A percentile compares a stretch with the other conserved stretches of the same genome.
Conservation (phyloP, 2,329 filamentous ascomycete genomes). For the Aureobasidium sp. region DNA sequence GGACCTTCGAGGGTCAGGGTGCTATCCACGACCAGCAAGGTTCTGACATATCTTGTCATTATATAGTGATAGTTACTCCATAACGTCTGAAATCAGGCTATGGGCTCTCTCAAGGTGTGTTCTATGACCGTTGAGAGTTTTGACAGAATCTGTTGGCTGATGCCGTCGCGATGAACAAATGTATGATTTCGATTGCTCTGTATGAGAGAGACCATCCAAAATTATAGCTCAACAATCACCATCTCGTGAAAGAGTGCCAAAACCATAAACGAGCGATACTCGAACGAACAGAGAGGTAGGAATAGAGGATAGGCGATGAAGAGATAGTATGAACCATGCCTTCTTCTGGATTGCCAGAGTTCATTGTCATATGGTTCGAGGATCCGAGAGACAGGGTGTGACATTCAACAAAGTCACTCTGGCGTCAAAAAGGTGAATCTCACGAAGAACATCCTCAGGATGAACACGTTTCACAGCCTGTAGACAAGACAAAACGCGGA, state of each 20-base stretch:
- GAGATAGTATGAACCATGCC: no score
- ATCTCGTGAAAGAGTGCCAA: no score
- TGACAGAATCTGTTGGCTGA: no score
- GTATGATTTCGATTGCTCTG: background rate
- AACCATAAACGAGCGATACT: no score
- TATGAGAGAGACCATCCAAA: background rate
- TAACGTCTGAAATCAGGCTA: no score
- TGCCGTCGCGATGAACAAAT: background rate
- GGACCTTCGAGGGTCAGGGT: background rate
- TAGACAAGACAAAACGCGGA: no score
- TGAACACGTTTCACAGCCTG: background rate
- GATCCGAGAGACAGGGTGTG: background rate
- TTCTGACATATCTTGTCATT: background rate
- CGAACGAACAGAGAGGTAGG: background rate
- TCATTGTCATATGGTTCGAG: background rate
- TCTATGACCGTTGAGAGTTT: no score
- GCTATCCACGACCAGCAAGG: background rate
- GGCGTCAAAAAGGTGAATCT: background rate
- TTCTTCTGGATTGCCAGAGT: background rate
- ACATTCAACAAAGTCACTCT: background rate
- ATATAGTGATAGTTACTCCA: no score
- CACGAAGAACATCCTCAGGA: background rate
- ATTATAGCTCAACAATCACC: no score
- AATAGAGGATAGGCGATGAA: no score
- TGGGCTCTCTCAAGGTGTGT: no score